A percentile compares a stretch with the other conserved stretches of the same genome.
Conservation (phyloP, 768 basidiomycete genomes). For the Boletus sensibilis region DNA sequence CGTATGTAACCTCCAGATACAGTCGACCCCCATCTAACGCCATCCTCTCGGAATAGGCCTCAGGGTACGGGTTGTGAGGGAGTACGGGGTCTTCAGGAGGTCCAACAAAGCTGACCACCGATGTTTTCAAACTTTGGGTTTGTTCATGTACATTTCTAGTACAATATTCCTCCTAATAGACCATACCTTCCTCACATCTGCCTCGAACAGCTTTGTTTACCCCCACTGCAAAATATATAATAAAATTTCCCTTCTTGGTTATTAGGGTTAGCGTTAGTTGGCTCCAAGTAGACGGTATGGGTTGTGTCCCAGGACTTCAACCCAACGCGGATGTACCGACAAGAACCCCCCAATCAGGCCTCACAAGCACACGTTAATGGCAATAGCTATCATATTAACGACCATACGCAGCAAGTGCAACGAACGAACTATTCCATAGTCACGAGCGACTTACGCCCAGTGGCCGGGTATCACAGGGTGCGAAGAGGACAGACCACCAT, state of each 20-base stretch:
- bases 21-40: not conserved
- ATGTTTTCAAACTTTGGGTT: not conserved
- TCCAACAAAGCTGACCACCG: not conserved
- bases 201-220: not conserved
- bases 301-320: too few species aligned
- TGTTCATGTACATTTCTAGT: too few species aligned
- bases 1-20: not conserved
- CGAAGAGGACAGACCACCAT: conserved; percentile 81
- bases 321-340: too few species aligned
- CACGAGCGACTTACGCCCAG: conserved; percentile 45
- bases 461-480: conserved; percentile 78
- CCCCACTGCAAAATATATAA: not conserved
- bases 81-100: too few species aligned
- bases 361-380: not conserved
- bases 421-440: not conserved
- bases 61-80: not conserved
- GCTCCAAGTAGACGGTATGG: not conserved
- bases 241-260: not conserved
- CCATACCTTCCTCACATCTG: not conserved
- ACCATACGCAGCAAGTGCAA: not conserved
- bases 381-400: not conserved
- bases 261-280: not conserved
- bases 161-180: not conserved
- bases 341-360: too few species aligned
- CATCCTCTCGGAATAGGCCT: not conserved